phyloP scores from a whole-genome alignment of 352 stramenopile genomes.

The Phytophthora sojae region DNA sequence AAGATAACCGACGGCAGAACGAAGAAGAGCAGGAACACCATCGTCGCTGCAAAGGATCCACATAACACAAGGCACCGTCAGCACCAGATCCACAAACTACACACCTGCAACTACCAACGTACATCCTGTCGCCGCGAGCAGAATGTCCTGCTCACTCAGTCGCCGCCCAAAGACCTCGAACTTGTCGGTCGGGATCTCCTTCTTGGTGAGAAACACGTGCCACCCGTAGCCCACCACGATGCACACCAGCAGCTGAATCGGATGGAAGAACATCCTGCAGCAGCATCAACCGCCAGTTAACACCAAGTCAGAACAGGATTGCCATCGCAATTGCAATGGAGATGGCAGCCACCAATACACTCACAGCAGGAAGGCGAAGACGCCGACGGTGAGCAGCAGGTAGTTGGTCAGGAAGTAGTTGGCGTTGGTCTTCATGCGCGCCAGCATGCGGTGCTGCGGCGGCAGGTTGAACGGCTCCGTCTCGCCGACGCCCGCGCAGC shows the following conservation, averaged over 20 bases:
- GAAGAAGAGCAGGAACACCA: constrained; percentile 81
- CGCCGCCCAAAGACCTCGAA: constrained; percentile 61
- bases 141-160: constrained; percentile 68
- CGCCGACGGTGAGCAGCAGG: constrained; percentile 55
- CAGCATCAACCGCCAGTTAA: not conserved
- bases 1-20: constrained; percentile 77
- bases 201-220: constrained; percentile 74
- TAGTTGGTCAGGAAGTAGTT: constrained; percentile 86
- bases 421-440: constrained; percentile 73
- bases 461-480: constrained; percentile 66
- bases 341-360: constrained; percentile 5
- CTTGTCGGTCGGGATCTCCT: constrained; percentile 55
- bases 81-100: not conserved
- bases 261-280: constrained; percentile 73
- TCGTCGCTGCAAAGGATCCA: constrained; percentile 45
- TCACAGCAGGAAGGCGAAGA: constrained; percentile 75
- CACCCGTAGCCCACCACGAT: constrained; percentile 67
- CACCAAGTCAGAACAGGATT: not conserved
- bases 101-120: constrained; percentile 26
- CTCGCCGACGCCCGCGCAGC: constrained; percentile 72
- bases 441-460: constrained; percentile 49
- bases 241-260: constrained; percentile 70
- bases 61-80: constrained; percentile 14
- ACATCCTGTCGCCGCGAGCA: constrained; percentile 72
- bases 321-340: not conserved